A percentile compares a stretch with the other conserved stretches of the same genome.
Evolutionary conservation across 352 stramenopile species (phyloP).

Genomic region (Phytophthora rubi): DNA sequence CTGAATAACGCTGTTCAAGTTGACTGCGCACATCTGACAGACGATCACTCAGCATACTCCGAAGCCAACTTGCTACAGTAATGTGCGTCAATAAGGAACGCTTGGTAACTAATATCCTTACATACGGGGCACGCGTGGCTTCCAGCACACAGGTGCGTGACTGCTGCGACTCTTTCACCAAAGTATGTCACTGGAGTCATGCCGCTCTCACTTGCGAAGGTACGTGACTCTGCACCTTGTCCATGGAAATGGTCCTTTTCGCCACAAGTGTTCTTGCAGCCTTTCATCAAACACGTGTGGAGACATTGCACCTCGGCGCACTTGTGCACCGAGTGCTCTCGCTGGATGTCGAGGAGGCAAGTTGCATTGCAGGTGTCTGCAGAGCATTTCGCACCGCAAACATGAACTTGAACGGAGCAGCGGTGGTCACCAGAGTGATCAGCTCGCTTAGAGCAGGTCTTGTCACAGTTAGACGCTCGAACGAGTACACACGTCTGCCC

Average conservation of each 20-base stretch:
- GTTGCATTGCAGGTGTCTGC: conserved; percentile 35
- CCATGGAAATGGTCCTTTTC: conserved; percentile 61
- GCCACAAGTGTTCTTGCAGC: conserved; percentile 43
- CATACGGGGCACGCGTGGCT: no score
- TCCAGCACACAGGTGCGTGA: no score
- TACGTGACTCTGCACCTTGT: background rate
- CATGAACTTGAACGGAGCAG: conserved; percentile 52
- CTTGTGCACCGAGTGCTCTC: conserved; percentile 46
- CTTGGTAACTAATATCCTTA: no score
- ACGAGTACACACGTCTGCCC: conserved; percentile 32
- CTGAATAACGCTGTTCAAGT: conserved; percentile 14
- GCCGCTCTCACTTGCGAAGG: conserved; percentile 18
- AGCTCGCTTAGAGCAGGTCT: conserved; percentile 37
- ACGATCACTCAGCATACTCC: conserved; percentile 12
- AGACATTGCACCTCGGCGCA: conserved; percentile 55
- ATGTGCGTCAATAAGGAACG: no score
- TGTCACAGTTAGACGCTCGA: conserved; percentile 48
- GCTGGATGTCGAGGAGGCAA: conserved; percentile 49
- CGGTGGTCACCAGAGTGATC: conserved; percentile 39
- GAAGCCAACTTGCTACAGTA: conserved; percentile 21
- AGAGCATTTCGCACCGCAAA: conserved; percentile 45
- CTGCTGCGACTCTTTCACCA: no score
- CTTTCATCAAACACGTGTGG: conserved; percentile 48
- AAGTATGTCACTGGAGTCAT: conserved; percentile 1
- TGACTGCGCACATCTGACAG: conserved; percentile 25